Percentiles rank a stretch among this genome's conserved stretches.
Evolutionary conservation across 805 yeast genomes (phyloP).

Genomic region (Saccharomycopsis synnaedendra): DNA sequence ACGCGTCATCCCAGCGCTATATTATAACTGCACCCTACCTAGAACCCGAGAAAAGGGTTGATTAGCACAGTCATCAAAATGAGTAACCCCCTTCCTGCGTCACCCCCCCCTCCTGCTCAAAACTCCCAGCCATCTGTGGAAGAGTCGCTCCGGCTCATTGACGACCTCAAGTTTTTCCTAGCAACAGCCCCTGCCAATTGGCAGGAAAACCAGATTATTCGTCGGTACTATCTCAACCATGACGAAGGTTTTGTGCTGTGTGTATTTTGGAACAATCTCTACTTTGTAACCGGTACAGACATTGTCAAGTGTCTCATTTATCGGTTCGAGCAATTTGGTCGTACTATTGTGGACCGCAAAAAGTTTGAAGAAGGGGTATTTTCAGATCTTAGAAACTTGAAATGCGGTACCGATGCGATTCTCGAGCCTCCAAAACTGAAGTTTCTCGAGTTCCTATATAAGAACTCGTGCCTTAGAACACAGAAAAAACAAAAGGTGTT

Average conservation of each 20-base stretch:
- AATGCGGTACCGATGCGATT: slow-evolving; percentile 79
- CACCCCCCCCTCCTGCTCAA: background rate
- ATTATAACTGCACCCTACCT: no score
- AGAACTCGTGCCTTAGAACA: slow-evolving; percentile 79
- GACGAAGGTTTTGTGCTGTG: slow-evolving; percentile 92
- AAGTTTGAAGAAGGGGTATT: slow-evolving; percentile 96
- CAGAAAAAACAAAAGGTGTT: slow-evolving; percentile 96
- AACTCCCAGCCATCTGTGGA: slow-evolving; percentile 20
- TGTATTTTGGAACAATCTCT: slow-evolving; percentile 82
- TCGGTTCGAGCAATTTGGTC: slow-evolving; percentile 82
- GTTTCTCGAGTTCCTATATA: slow-evolving; percentile 73
- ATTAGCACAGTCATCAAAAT: no score
- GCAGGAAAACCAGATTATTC: slow-evolving; percentile 78
- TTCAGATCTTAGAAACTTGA: slow-evolving; percentile 77
- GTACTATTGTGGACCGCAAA: slow-evolving; percentile 73
- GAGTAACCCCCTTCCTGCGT: no score
- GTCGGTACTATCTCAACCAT: slow-evolving; percentile 74
- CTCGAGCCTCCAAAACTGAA: slow-evolving; percentile 80
- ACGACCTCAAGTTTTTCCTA: slow-evolving; percentile 73
- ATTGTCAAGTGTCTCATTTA: slow-evolving; percentile 86
- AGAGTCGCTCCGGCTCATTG: slow-evolving; percentile 52
- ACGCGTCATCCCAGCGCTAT: no score
- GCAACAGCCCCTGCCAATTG: slow-evolving; percentile 94
- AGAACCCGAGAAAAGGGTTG: no score
- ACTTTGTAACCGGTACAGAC: slow-evolving; percentile 91